Evolutionary conservation across 1,139 yeast genomes (phyloP).

Genomic region (Saccharomyces hybrid): DNA sequence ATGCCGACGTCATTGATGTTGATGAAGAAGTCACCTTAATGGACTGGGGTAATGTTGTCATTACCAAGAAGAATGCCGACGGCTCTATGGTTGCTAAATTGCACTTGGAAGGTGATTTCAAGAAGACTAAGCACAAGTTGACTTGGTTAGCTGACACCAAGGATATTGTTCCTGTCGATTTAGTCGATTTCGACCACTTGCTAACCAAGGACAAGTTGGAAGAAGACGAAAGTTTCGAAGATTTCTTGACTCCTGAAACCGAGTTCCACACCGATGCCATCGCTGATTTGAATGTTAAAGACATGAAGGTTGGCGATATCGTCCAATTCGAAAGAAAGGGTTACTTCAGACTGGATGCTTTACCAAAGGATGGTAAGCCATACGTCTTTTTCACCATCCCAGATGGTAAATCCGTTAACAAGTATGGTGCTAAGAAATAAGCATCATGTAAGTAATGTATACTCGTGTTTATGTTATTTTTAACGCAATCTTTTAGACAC

Average conservation of each 20-base stretch:
- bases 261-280: slow-evolving; percentile 73
- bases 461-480: not conserved
- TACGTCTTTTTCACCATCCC: slow-evolving; percentile 90
- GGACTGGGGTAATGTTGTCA: slow-evolving; percentile 98
- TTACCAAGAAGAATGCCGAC: slow-evolving; percentile 61
- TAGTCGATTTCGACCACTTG: slow-evolving; percentile 90
- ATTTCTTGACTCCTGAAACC: slow-evolving; percentile 81
- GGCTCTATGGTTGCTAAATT: slow-evolving; percentile 68
- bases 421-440: slow-evolving; percentile 63
- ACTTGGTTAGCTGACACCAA: slow-evolving; percentile 91
- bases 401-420: slow-evolving; percentile 86
- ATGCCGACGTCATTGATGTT: slow-evolving; percentile 62
- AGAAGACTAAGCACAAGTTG: slow-evolving; percentile 88
- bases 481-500: too few relatives aligned
- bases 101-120: slow-evolving; percentile 94
- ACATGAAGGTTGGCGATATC: slow-evolving; percentile 75
- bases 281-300: slow-evolving; percentile 73
- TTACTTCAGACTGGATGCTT: slow-evolving; percentile 74
- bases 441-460: not conserved
- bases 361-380: slow-evolving; percentile 47
- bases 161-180: slow-evolving; percentile 61
- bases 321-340: slow-evolving; percentile 98
- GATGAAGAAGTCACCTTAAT: slow-evolving; percentile 90
- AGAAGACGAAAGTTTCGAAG: slow-evolving; percentile 90
- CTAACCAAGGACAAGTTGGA: slow-evolving; percentile 93